Evolutionary conservation across 2,329 filamentous ascomycete species (phyloP).

Genomic region (Emydomyces testavorans): DNA sequence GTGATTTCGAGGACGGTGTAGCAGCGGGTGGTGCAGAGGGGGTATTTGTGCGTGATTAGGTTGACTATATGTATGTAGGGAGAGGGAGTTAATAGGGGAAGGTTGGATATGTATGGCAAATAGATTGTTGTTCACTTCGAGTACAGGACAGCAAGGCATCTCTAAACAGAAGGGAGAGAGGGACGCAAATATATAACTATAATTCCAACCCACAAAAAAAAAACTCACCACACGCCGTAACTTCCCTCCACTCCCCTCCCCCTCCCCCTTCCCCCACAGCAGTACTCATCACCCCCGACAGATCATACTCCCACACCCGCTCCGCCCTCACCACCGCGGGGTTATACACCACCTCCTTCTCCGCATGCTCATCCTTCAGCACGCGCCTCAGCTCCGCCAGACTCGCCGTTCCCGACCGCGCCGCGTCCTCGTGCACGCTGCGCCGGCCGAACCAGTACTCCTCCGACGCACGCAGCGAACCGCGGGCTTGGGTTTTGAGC

Average conservation of each 20-base stretch:
- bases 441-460: conserved; percentile 33
- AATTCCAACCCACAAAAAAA: too few species aligned
- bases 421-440: conserved; percentile 26
- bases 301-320: background rate
- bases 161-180: too few species aligned
- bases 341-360: conserved; percentile 34
- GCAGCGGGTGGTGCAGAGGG: background rate
- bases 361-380: conserved; percentile 29
- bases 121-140: too few species aligned
- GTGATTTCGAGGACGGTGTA: conserved; percentile 5
- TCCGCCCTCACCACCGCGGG: conserved; percentile 23
- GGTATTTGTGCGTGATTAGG: conserved; percentile 7
- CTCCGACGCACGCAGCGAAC: conserved; percentile 17
- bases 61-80: too few species aligned
- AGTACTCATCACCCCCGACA: background rate
- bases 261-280: background rate
- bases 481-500: background rate
- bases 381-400: conserved; percentile 31
- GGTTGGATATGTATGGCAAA: too few species aligned
- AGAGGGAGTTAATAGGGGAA: too few species aligned
- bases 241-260: conserved; percentile 6
- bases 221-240: conserved; percentile 8
- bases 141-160: too few species aligned
- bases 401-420: conserved; percentile 26
- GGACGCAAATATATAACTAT: too few species aligned